Evolutionary conservation across 2,329 filamentous ascomycete species (phyloP).

Genomic region (Fusarium euwallaceae): DNA sequence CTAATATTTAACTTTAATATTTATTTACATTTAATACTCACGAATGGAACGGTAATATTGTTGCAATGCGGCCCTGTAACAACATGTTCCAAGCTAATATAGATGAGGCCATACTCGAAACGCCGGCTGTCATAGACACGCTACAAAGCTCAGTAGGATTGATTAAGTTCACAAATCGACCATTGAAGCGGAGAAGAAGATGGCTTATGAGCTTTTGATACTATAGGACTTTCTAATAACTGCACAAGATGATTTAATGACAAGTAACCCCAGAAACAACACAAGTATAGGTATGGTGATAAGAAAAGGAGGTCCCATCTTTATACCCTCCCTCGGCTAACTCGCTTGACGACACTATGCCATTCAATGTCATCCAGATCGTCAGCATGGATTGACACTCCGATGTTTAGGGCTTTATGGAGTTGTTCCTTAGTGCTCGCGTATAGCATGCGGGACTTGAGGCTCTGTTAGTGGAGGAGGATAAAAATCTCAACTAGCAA

Average conservation of each 20-base stretch:
- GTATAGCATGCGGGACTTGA: neutral
- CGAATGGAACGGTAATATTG: no score
- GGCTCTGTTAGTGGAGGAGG: neutral
- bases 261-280: no score
- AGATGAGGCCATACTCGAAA: neutral
- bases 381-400: neutral
- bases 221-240: neutral
- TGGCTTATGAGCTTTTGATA: neutral
- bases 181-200: neutral
- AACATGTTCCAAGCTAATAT: neutral
- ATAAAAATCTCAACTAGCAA: neutral
- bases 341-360: neutral
- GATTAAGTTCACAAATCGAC: no score
- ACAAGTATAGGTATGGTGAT: no score
- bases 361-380: conserved; percentile 7
- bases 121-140: neutral
- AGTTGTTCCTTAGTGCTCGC: conserved; percentile 2
- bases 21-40: no score
- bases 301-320: neutral
- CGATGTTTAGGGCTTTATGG: neutral
- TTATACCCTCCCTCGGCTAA: neutral
- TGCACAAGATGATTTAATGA: no score
- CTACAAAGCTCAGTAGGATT: no score
- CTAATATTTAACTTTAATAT: neutral
- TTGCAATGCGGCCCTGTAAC: neutral